Conservation (phyloP, 331 rosid species). For the Malus hybrid region DNA sequence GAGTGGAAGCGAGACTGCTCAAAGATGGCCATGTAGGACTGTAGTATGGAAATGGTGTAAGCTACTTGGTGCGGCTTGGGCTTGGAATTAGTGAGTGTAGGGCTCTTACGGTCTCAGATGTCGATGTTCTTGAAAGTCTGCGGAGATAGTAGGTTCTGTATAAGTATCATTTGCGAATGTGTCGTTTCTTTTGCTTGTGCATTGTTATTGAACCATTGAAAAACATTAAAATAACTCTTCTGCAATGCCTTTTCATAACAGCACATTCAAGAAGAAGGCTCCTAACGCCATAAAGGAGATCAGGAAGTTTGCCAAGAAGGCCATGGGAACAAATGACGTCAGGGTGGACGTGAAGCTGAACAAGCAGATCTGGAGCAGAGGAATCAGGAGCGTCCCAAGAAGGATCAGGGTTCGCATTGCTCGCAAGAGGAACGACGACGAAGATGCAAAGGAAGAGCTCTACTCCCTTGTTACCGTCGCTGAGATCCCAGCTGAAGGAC, state of each 20-base stretch:
- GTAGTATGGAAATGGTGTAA: neutral
- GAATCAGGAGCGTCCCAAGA: conserved; percentile 87
- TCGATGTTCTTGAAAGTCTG: neutral
- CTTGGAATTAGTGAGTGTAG: neutral
- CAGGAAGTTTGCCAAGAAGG: conserved; percentile 69
- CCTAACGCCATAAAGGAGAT: conserved; percentile 87
- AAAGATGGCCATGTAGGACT: neutral
- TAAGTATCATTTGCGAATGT: neutral
- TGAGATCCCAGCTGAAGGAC: conserved; percentile 69
- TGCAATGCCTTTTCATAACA: conserved; percentile 11
- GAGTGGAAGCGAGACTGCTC: neutral
- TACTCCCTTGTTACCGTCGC: conserved; percentile 88
- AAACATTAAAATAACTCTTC: neutral
- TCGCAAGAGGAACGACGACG: conserved; percentile 89
- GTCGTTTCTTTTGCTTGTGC: neutral
- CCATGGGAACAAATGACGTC: conserved; percentile 82
- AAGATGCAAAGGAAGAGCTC: conserved; percentile 93
- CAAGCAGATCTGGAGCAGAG: conserved; percentile 83
- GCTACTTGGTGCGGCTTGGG: no score
- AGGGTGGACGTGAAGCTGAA: conserved; percentile 88
- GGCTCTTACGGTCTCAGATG: neutral
- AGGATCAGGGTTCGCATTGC: conserved; percentile 83
- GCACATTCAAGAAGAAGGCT: conserved; percentile 94
- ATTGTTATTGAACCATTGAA: neutral
- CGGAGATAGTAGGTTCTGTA: neutral